Base-by-base conservation (phyloP, 2,329 filamentous ascomycete species). In the Acrocalymma vagum region DNA sequence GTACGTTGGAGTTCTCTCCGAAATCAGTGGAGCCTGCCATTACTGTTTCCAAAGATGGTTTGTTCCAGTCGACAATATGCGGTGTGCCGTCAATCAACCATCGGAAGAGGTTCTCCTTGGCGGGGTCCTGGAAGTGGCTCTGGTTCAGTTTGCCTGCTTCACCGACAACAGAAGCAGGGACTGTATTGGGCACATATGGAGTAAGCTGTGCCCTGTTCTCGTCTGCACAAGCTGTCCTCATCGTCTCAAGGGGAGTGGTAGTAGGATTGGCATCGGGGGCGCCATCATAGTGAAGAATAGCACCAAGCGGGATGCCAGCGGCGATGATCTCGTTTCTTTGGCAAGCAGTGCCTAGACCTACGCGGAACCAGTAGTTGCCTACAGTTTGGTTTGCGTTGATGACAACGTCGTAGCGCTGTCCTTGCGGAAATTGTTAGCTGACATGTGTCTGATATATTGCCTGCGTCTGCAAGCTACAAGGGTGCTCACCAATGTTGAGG, bases 381-480 rank as follows among this genome's bases (percentile, higher is more conserved):
- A 60, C 55, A 3, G 72, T 63, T 47, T 75, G 72, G 43, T 75
- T 74, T 27, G 73, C 71, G 14, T 58, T 69, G 55, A 77, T 69
- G 39, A 77, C 59, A 6, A 77, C 73, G 33, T 77, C 74, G 63
- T 76, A 76, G 4, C 74, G 68, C 47, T 77, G 74, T 13, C 65
- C 72, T 38, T 67, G 41, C 11, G 60, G 22, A 15, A 41, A 10
- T 25, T 25, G 26, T 43, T 20, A 40, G 27, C 23, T 20, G n/a
- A n/a, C 29, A 8, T 15, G 11, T 58, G 24, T 35, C 8, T 28
- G n/a, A 27, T n/a, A n/a, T n/a, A n/a, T n/a, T n/a, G n/a, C n/a
- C n/a, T n/a, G n/a, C n/a, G n/a, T n/a, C n/a, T n/a, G n/a, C n/a
- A n/a, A n/a, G n/a, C n/a, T n/a, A 22, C 33, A 3, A 23, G 15